These are phyloP conservation scores for Aureobasidium sp. DNA, from an alignment of 2,329 filamentous ascomycete genomes.

Conservation along the genomic window DNA sequence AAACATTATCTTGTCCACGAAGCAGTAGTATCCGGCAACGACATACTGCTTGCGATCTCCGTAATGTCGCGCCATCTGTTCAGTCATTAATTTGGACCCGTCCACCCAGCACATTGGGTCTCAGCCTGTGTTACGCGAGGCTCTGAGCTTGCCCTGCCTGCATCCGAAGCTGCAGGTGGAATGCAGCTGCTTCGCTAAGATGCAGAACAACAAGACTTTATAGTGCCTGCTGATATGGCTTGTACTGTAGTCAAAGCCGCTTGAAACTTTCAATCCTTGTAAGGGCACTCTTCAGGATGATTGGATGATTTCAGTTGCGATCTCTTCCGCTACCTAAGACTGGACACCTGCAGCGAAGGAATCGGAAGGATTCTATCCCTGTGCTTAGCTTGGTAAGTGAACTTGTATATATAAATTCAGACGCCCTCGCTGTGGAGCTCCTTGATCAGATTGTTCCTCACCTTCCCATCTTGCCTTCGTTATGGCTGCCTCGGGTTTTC, in stretches of 20 bases:
- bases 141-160: background rate
- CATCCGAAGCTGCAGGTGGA: background rate
- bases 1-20: too few species aligned
- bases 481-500: background rate
- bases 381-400: background rate
- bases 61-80: too few species aligned
- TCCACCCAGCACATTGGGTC: too few species aligned
- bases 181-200: conserved; percentile 8
- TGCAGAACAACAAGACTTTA: background rate
- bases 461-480: background rate
- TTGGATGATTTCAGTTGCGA: background rate
- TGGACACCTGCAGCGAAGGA: background rate
- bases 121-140: background rate
- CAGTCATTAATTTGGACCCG: too few species aligned
- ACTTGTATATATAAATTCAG: background rate
- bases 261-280: background rate
- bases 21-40: too few species aligned
- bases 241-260: background rate
- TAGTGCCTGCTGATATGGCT: background rate
- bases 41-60: too few species aligned
- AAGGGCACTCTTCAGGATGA: background rate
- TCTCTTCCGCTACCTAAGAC: background rate
- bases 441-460: too few species aligned
- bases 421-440: background rate
- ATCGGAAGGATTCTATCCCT: background rate